Evolutionary conservation across 169 alveolate genomes (phyloP).

Genomic region (Plasmodium gallinaceum): DNA sequence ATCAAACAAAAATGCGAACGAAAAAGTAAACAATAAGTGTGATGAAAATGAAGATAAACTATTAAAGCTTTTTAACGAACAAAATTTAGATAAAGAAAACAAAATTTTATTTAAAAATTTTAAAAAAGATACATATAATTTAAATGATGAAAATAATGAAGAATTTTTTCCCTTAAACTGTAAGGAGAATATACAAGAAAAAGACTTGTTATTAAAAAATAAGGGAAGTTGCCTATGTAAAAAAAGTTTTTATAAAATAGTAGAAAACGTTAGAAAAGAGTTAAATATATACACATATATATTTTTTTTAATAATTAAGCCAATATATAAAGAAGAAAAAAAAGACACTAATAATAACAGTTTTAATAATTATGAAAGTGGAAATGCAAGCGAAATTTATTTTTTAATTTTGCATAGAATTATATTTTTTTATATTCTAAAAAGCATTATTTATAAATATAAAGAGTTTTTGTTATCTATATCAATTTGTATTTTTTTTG

Average conservation of each 20-base stretch:
- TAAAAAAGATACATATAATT: neutral
- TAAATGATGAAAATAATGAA: neutral
- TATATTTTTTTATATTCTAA: constrained; percentile 50
- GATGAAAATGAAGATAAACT: neutral
- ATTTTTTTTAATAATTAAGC: constrained; percentile 47
- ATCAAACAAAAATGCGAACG: neutral
- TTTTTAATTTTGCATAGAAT: constrained; percentile 62
- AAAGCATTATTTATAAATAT: constrained; percentile 34
- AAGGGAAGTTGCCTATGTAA: neutral
- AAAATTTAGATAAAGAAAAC: neutral
- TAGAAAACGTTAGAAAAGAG: constrained; percentile 34
- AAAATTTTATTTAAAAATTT: neutral
- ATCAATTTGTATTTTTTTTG: constrained; percentile 14
- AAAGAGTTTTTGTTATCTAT: constrained; percentile 48
- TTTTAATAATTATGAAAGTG: constrained; percentile 47
- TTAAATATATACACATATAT: constrained; percentile 34
- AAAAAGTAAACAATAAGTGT: neutral
- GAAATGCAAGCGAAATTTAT: constrained; percentile 68
- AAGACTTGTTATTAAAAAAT: neutral
- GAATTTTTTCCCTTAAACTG: neutral
- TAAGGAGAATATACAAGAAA: neutral
- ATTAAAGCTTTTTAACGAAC: neutral
- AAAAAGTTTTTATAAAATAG: constrained; percentile 25
- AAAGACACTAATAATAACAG: constrained; percentile 28
- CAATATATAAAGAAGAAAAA: constrained; percentile 56